Evolutionary conservation across 768 basidiomycete genomes (phyloP), one percentile per base, ranked within the genome.

Genomic region (Floccularia luteovirens): DNA sequence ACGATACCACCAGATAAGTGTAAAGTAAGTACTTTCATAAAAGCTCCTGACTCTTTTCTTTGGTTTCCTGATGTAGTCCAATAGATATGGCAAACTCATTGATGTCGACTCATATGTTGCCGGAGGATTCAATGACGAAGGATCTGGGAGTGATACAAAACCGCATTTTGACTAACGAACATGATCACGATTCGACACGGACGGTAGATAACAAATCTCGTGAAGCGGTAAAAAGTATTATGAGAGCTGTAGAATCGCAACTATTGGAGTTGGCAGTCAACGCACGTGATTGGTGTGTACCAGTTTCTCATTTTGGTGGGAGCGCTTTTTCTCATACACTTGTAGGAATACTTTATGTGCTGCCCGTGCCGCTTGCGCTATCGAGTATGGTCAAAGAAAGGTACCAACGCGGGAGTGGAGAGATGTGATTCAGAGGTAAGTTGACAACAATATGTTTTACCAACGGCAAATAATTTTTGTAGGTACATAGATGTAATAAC

Each of bases 341-440:
- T n/a, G n/a, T 28, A 80, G 80, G 80, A 79, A 83, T 40, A 74
- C 77, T 0, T 52, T 79, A 2, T 72, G 74, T 48, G 74, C 75
- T 8, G 74, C 74, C 0, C 67, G 67, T 40, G 75, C 75, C 59
- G 75, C 79, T 2, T 55, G 72, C 30, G 70, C 74, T 39, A 61
- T 87, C 14, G 55, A 82, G 0, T 82, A 74, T 71, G 62, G 60
- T 4, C 58, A 65, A 28, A 72, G 77, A 28, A 55, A 61, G 5
- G 61, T 60, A 28, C 51, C 84, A 2, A 52, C 61, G 8, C 55
- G 79, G 16, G 59, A 76, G 32, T 80, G 73, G 62, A 71, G 77
- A 1, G 53, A 59, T 2, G 64, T 79, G 6, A 67, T 69, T 2
- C 83, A 86, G 54, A 70, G 58, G 83, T 83, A 43, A 44, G 72